Conservation (phyloP, 1,284 basidiomycete species). For the Rugiboletus extremiorientalis region DNA sequence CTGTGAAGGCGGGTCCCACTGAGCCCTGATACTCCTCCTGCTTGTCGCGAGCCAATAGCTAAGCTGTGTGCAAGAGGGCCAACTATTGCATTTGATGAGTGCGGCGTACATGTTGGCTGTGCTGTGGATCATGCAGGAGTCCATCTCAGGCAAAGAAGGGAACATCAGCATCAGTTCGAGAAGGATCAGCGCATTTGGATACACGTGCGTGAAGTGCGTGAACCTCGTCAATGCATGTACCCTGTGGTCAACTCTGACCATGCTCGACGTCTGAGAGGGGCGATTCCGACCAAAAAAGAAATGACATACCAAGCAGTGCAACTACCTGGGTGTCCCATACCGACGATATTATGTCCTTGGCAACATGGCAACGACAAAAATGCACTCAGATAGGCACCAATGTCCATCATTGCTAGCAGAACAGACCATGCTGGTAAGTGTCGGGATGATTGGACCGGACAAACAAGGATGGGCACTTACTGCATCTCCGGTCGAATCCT, state of each 20-base stretch:
- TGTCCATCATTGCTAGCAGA: constrained; percentile 22
- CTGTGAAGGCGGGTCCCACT: constrained; percentile 29
- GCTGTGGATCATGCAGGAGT: constrained; percentile 28
- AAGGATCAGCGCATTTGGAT: constrained; percentile 23
- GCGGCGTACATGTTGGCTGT: constrained; percentile 31
- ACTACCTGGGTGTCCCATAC: constrained; percentile 30
- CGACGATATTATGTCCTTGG: constrained; percentile 23
- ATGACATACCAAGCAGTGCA: constrained; percentile 28
- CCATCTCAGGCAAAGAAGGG: constrained; percentile 24
- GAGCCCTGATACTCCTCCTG: constrained; percentile 23
- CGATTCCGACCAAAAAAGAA: too few species aligned
- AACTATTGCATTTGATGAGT: constrained; percentile 24
- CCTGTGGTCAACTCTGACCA: constrained; percentile 8
- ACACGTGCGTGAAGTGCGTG: constrained; percentile 8
- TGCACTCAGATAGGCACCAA: constrained; percentile 21
- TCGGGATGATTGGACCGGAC: too few species aligned
- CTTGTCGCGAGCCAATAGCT: constrained; percentile 18
- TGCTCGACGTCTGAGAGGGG: background rate
- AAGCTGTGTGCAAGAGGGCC: constrained; percentile 24
- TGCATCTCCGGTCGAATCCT: constrained; percentile 16
- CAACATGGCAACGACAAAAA: constrained; percentile 28
- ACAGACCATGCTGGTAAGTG: background rate
- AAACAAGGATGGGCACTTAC: constrained; percentile 15
- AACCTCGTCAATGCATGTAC: constrained; percentile 24
- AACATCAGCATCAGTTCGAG: constrained; percentile 36